Evolutionary conservation across 768 basidiomycete species (phyloP).

Genomic region (Suillus alpinus): DNA sequence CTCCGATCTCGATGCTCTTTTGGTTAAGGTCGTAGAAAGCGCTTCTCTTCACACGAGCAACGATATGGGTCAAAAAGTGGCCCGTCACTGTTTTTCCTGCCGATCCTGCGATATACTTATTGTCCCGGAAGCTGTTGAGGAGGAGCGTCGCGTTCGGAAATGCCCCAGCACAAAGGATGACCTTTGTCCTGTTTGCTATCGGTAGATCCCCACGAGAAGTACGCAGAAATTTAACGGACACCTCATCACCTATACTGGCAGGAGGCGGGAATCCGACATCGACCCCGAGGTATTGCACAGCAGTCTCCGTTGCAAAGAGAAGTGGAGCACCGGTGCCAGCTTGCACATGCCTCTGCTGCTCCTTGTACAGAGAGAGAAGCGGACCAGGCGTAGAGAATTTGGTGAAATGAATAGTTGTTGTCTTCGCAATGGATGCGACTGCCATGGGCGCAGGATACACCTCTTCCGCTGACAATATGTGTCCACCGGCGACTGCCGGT

Average conservation of each 20-base stretch:
- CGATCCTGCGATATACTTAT: constrained; percentile 7
- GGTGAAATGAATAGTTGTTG: constrained; percentile 12
- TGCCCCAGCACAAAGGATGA: constrained; percentile 20
- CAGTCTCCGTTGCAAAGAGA: constrained; percentile 14
- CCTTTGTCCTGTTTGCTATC: constrained; percentile 14
- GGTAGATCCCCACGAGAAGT: constrained; percentile 16
- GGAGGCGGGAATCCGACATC: constrained; percentile 7
- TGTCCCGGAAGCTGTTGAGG: constrained; percentile 12
- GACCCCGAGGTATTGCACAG: constrained; percentile 11
- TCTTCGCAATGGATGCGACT: constrained; percentile 11
- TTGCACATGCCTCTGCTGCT: constrained; percentile 12
- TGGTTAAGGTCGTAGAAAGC: not conserved
- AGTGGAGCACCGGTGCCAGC: constrained; percentile 12
- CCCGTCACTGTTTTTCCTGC: constrained; percentile 15
- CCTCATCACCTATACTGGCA: constrained; percentile 4
- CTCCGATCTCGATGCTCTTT: not conserved
- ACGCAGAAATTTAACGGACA: constrained; percentile 4
- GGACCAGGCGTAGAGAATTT: constrained; percentile 19
- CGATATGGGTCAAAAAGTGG: constrained; percentile 17
- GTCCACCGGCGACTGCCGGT: not conserved
- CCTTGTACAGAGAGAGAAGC: constrained; percentile 11
- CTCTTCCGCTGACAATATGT: not conserved
- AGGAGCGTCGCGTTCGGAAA: constrained; percentile 19
- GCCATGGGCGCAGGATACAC: constrained; percentile 8
- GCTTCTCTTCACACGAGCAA: constrained; percentile 3